Base-by-base conservation (phyloP, 371 early-diverging fungal species). In the Zopfochytrium polystomum region DNA sequence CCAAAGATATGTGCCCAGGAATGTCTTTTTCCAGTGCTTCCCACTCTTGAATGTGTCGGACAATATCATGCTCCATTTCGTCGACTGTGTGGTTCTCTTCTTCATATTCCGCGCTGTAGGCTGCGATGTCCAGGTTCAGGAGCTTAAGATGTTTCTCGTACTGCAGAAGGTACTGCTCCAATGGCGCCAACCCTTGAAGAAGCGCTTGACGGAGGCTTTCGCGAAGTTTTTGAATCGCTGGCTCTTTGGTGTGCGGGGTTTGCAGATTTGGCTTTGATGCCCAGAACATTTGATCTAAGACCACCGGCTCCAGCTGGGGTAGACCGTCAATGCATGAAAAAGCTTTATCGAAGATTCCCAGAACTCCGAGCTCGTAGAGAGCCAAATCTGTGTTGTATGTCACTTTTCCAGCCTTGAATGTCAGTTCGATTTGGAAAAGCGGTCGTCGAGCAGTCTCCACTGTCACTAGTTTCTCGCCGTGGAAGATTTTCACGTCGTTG, bases 271-370 rank as follows among this genome's bases (percentile, higher is more conserved):
- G 78, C 43, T 76, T 76, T 0, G 74, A 55, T 2, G 82, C 78
- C 81, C 81, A 83, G 42, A 79, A 83, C 65, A 83, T 74, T 53
- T 81, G 69, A 27, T 78, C 74, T 54, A 82, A 30, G 0, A 82
- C 73, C 2, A 77, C 26, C 0, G 81, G 81, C 55, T 83, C 84
- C 2, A 83, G 62, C 50, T 83, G 79, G 0, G 81, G 81, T 5
- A 83, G 55, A 50, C 69, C 70, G 31, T 80, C 81, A 9, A 76
- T 63, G 15, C 68, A 62, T 1, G 63, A 44, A 31, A 81, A 49
- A 0, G 78, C 73, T 56, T 77, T 79, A 60, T 83, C 80, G 63
- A 83, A 75, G 3, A 76, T 55, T 1, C 53, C 33, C 5, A 82
- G 20, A 2, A 81, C 52, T 15, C 70, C 60, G 1, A 54, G 29